Evolutionary conservation across 2,329 filamentous ascomycete genomes (phyloP).

Genomic region (Fusarium sp.): DNA sequence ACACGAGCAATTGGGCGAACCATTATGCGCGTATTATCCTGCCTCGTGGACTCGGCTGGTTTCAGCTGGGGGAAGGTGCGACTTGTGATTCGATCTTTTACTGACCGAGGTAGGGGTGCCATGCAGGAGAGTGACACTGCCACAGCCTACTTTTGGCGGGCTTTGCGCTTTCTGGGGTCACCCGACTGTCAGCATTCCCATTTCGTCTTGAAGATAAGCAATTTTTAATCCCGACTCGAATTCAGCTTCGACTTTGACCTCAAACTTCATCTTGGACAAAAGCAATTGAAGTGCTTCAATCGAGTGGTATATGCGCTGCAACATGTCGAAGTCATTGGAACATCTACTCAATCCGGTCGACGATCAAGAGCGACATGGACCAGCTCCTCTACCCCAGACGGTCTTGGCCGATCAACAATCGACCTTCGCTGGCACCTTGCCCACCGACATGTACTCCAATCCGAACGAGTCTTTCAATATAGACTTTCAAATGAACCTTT

Average conservation of each 20-base stretch:
- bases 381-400: rapidly evolving
- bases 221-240: neutral
- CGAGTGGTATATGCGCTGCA: neutral
- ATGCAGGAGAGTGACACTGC: neutral
- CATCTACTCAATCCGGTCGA: neutral
- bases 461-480: rapidly evolving
- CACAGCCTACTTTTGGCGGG: conserved; percentile 10
- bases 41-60: neutral
- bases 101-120: neutral
- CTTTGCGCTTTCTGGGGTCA: neutral
- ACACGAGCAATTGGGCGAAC: neutral
- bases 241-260: neutral
- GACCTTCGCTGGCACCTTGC: rapidly evolving
- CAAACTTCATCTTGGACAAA: no score
- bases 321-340: neutral
- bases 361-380: neutral
- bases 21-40: neutral
- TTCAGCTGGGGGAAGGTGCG: neutral
- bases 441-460: rapidly evolving
- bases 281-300: no score
- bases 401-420: rapidly evolving
- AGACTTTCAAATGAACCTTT: neutral
- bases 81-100: neutral
- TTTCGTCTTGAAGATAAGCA: neutral
- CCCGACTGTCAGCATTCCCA: neutral